A percentile compares a stretch with the other conserved stretches of the same genome.
These are phyloP conservation scores for Pisolithus orientalis DNA, from an alignment of 768 basidiomycete species.

Conservation along the genomic window DNA sequence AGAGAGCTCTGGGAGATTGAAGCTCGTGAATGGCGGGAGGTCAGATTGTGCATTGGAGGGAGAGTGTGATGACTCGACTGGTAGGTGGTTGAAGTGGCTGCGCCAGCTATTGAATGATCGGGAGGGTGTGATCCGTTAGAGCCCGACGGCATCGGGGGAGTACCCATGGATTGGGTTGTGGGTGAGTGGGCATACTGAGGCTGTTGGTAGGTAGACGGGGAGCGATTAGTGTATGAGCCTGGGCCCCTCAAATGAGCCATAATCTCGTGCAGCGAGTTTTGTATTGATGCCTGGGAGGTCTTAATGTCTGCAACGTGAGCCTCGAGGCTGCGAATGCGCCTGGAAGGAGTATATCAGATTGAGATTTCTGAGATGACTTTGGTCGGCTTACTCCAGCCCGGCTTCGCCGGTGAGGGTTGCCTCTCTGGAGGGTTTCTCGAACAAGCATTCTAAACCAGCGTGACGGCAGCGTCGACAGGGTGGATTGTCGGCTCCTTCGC, in stretches of 20 bases:
- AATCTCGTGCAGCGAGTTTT: slow-evolving; percentile 75
- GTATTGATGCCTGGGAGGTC: slow-evolving; percentile 65
- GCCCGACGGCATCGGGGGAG: slow-evolving; percentile 38
- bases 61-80: slow-evolving; percentile 18
- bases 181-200: slow-evolving; percentile 60
- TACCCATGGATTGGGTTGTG: slow-evolving; percentile 53
- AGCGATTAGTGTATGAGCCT: slow-evolving; percentile 43
- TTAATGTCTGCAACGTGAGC: slow-evolving; percentile 79
- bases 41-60: slow-evolving; percentile 25
- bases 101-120: slow-evolving; percentile 20
- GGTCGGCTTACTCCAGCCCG: slow-evolving; percentile 68
- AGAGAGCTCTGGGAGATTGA: slow-evolving; percentile 31
- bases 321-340: slow-evolving; percentile 89
- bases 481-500: slow-evolving; percentile 93
- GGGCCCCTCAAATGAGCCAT: slow-evolving; percentile 68
- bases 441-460: slow-evolving; percentile 85
- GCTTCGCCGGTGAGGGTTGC: slow-evolving; percentile 85
- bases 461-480: slow-evolving; percentile 93
- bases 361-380: background rate
- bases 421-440: slow-evolving; percentile 89
- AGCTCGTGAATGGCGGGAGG: slow-evolving; percentile 27
- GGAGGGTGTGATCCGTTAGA: slow-evolving; percentile 27
- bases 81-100: slow-evolving; percentile 27
- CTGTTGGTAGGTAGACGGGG: slow-evolving; percentile 51
- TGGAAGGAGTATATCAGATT: slow-evolving; percentile 28